Evolutionary conservation across 257 asterid species (phyloP).

Genomic region (Jasminum sambac): DNA sequence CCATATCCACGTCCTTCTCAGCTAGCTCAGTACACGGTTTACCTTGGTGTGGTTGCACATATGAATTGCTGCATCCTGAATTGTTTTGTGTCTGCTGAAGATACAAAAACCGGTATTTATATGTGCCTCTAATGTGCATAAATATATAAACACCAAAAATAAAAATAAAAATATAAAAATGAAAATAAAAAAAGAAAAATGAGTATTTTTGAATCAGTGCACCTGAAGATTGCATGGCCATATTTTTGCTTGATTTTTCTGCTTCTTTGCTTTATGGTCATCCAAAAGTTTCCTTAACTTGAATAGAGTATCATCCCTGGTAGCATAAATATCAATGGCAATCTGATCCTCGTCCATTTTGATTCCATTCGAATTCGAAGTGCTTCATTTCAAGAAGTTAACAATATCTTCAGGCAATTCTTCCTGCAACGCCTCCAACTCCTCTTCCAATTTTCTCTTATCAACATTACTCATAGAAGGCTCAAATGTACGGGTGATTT

Average conservation of each 20-base stretch:
- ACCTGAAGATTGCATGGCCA: slow-evolving; percentile 62
- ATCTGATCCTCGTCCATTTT: slow-evolving; percentile 74
- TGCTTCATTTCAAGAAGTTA: slow-evolving; percentile 58
- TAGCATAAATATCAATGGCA: slow-evolving; percentile 72
- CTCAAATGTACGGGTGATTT: slow-evolving; percentile 37
- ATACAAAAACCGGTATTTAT: slow-evolving; percentile 3
- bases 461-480: slow-evolving; percentile 58
- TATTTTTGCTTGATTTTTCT: slow-evolving; percentile 40
- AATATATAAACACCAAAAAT: slow-evolving; percentile 13
- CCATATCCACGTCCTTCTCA: slow-evolving; percentile 85
- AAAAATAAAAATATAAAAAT: too few relatives aligned
- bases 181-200: too few relatives aligned
- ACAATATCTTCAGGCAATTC: slow-evolving; percentile 75
- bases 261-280: slow-evolving; percentile 48
- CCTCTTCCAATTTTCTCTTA: too few relatives aligned
- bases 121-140: slow-evolving; percentile 3
- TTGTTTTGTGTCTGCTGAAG: slow-evolving; percentile 50
- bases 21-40: slow-evolving; percentile 48
- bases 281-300: slow-evolving; percentile 69
- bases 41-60: slow-evolving; percentile 59
- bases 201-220: slow-evolving; percentile 19
- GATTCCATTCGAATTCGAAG: slow-evolving; percentile 42
- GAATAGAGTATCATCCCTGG: slow-evolving; percentile 60
- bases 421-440: slow-evolving; percentile 56
- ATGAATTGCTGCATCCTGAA: slow-evolving; percentile 50